phyloP scores from a whole-genome alignment of 2,329 filamentous ascomycete species.

The Stagonosporopsis vannaccii region DNA sequence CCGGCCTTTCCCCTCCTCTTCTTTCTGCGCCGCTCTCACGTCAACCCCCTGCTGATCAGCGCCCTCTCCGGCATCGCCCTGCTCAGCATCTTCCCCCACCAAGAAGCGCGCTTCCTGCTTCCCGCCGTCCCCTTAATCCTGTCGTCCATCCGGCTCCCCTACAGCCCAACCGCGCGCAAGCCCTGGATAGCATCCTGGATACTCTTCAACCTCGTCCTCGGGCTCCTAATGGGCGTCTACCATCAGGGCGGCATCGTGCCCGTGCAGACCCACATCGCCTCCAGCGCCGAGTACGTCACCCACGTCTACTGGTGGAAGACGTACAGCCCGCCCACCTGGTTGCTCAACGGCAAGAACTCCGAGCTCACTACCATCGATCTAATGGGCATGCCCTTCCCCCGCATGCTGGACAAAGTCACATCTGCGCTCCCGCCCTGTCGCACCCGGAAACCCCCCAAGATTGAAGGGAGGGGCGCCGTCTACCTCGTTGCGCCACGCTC shows the following conservation, averaged over 20 bases:
- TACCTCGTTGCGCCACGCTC: slow-evolving; percentile 75
- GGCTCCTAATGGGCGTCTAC: slow-evolving; percentile 78
- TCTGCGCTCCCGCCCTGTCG: slow-evolving; percentile 60
- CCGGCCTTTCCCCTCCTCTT: slow-evolving; percentile 58
- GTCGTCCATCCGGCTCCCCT: slow-evolving; percentile 72
- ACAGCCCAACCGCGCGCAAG: slow-evolving; percentile 56
- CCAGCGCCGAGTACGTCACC: slow-evolving; percentile 69
- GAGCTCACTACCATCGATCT: slow-evolving; percentile 74
- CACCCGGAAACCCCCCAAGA: slow-evolving; percentile 34
- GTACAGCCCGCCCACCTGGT: slow-evolving; percentile 81
- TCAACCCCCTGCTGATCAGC: slow-evolving; percentile 71
- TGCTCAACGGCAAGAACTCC: slow-evolving; percentile 77
- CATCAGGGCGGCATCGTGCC: slow-evolving; percentile 82
- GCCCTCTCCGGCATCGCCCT: slow-evolving; percentile 74
- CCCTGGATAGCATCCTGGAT: slow-evolving; percentile 69
- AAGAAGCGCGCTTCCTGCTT: slow-evolving; percentile 80
- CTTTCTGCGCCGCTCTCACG: slow-evolving; percentile 56
- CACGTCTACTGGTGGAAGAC: slow-evolving; percentile 86
- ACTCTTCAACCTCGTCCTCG: slow-evolving; percentile 72
- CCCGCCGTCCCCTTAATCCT: slow-evolving; percentile 79
- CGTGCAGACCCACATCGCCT: slow-evolving; percentile 76
- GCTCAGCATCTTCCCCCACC: slow-evolving; percentile 77
- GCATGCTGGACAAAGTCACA: slow-evolving; percentile 66
- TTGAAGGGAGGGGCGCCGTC: slow-evolving; percentile 63
- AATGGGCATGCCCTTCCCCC: slow-evolving; percentile 72